Evolutionary conservation across 331 rosid species (phyloP).

Genomic region (Acacia pycnantha): DNA sequence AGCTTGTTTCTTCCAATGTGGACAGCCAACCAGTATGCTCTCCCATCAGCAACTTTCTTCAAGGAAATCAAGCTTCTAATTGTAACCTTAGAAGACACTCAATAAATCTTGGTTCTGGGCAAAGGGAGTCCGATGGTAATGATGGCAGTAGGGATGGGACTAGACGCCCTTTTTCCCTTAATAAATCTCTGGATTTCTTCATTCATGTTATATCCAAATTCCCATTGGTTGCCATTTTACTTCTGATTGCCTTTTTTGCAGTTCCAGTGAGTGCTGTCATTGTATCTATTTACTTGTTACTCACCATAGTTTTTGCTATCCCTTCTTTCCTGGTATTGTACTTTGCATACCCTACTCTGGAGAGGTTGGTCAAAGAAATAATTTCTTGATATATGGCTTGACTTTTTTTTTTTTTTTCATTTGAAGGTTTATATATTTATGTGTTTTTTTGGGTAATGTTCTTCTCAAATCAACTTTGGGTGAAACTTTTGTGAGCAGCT

Average conservation of each 20-base stretch:
- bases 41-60: slow-evolving; percentile 38
- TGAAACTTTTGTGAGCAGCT: slow-evolving; percentile 13
- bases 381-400: slow-evolving; percentile 50
- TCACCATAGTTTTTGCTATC: slow-evolving; percentile 78
- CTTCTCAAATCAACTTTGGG: slow-evolving; percentile 10
- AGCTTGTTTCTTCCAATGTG: slow-evolving; percentile 40
- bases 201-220: slow-evolving; percentile 79
- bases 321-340: slow-evolving; percentile 76
- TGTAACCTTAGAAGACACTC: slow-evolving; percentile 51
- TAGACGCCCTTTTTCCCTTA: slow-evolving; percentile 50
- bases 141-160: slow-evolving; percentile 36
- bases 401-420: not conserved
- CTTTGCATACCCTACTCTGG: slow-evolving; percentile 69
- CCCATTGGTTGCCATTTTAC: slow-evolving; percentile 65
- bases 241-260: slow-evolving; percentile 59
- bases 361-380: slow-evolving; percentile 75
- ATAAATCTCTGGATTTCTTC: slow-evolving; percentile 73
- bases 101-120: slow-evolving; percentile 31
- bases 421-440: slow-evolving; percentile 26
- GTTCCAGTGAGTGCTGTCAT: slow-evolving; percentile 74
- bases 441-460: slow-evolving; percentile 1
- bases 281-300: slow-evolving; percentile 68
- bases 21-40: slow-evolving; percentile 53
- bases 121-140: slow-evolving; percentile 32
- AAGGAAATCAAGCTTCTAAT: slow-evolving; percentile 47